Conservation (phyloP, 108 stramenopile species). For the Conticribra weissflogii region DNA sequence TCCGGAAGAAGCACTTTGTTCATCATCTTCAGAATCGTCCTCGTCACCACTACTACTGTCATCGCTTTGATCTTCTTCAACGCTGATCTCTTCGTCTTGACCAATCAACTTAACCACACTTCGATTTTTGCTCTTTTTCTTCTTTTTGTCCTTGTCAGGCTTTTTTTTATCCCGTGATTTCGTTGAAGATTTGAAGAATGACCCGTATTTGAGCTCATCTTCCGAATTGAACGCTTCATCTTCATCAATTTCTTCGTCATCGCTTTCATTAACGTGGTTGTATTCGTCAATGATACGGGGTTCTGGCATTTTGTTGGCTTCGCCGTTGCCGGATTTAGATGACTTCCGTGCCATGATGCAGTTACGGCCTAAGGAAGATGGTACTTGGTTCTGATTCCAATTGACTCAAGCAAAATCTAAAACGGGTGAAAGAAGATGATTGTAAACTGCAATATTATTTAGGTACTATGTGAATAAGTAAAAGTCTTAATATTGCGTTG, state of each 20-base stretch:
- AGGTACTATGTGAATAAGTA: too few relatives aligned
- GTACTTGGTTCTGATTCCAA: too few relatives aligned
- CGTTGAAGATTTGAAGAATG: conserved; percentile 29
- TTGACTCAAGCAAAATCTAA: too few relatives aligned
- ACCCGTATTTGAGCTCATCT: conserved; percentile 62
- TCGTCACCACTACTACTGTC: conserved; percentile 51
- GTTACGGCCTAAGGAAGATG: too few relatives aligned
- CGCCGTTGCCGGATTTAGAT: too few relatives aligned
- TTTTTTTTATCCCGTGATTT: conserved; percentile 9
- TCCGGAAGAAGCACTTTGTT: conserved; percentile 38
- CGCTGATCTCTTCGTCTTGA: conserved; percentile 41
- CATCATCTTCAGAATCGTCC: conserved; percentile 46
- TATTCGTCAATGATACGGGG: conserved; percentile 11
- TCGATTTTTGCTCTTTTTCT: conserved; percentile 7
- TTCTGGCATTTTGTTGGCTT: too few relatives aligned
- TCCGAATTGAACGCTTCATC: conserved; percentile 74
- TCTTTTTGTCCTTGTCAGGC: background rate
- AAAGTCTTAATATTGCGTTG: too few relatives aligned
- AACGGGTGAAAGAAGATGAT: too few relatives aligned
- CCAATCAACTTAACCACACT: conserved; percentile 1
- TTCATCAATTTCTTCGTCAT: conserved; percentile 67
- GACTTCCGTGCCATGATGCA: too few relatives aligned
- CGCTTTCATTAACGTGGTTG: conserved; percentile 31
- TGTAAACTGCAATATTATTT: too few relatives aligned
- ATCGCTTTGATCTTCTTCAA: too few relatives aligned